Percentiles rank a stretch among this genome's conserved stretches.
These are phyloP conservation scores for Cryoendolithus antarcticus DNA, from an alignment of 2,329 filamentous ascomycete species.

Conservation along the genomic window DNA sequence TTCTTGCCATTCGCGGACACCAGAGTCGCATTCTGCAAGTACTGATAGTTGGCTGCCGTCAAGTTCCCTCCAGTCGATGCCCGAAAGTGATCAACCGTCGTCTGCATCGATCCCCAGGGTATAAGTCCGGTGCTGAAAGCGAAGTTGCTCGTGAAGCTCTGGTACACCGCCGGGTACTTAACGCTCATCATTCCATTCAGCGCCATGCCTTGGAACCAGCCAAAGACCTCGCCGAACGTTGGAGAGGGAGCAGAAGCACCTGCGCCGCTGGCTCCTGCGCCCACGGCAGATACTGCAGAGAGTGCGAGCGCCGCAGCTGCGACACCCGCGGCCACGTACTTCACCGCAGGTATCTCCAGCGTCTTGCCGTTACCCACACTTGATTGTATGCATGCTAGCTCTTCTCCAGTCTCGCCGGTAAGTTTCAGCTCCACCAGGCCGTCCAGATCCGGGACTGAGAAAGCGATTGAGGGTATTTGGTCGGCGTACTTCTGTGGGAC, in stretches of 20 bases:
- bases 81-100: conserved; percentile 74
- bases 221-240: conserved; percentile 71
- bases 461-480: conserved; percentile 78
- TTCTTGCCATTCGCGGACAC: conserved; percentile 53
- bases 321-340: conserved; percentile 72
- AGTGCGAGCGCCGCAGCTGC: conserved; percentile 71
- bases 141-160: conserved; percentile 85
- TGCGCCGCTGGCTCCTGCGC: conserved; percentile 48
- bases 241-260: conserved; percentile 61
- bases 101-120: conserved; percentile 69
- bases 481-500: conserved; percentile 61
- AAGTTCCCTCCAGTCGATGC: conserved; percentile 72
- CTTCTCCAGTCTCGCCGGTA: conserved; percentile 46
- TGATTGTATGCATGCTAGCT: conserved; percentile 69
- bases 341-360: conserved; percentile 59
- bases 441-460: conserved; percentile 79
- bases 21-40: conserved; percentile 63
- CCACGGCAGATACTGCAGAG: conserved; percentile 41
- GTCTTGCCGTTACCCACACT: conserved; percentile 80
- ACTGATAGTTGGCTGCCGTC: conserved; percentile 63
- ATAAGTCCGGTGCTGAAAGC: conserved; percentile 79
- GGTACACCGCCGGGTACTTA: conserved; percentile 74
- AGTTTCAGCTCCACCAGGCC: conserved; percentile 72
- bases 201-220: conserved; percentile 87
- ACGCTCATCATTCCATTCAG: conserved; percentile 95